Percentiles rank a stretch among this genome's conserved stretches.
phyloP scores from a whole-genome alignment of 1,139 yeast genomes.

The Pneumocystis jirovecii region DNA sequence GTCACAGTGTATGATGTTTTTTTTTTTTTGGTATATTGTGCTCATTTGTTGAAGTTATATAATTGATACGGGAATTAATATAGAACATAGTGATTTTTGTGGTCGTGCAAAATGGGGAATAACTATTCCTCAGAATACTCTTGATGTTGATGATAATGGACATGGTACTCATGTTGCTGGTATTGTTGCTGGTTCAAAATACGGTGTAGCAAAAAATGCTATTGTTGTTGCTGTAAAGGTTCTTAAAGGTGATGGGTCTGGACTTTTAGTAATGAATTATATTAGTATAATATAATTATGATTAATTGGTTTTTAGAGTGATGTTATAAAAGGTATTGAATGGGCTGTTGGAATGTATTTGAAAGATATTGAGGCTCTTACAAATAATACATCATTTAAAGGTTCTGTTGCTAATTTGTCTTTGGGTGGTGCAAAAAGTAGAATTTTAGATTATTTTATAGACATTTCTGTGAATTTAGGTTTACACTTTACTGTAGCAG shows the following conservation, averaged over 20 bases:
- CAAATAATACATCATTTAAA: slow-evolving; percentile 26
- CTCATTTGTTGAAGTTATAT: slow-evolving; percentile 28
- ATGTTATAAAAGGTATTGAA: slow-evolving; percentile 36
- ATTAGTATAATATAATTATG: neutral
- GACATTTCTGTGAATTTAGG: slow-evolving; percentile 47
- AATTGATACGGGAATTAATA: slow-evolving; percentile 83
- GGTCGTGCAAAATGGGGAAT: slow-evolving; percentile 94
- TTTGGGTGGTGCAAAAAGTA: slow-evolving; percentile 45
- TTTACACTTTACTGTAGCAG: slow-evolving; percentile 49
- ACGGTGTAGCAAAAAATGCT: slow-evolving; percentile 53
- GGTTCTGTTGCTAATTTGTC: slow-evolving; percentile 48
- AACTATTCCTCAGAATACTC: slow-evolving; percentile 72
- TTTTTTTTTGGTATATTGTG: neutral
- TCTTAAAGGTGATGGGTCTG: slow-evolving; percentile 35
- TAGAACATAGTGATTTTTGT: slow-evolving; percentile 65
- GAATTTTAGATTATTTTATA: slow-evolving; percentile 38
- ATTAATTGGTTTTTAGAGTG: slow-evolving; percentile 19
- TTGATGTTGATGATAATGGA: slow-evolving; percentile 80
- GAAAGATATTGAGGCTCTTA: slow-evolving; percentile 23
- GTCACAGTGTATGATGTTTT: slow-evolving; percentile 59
- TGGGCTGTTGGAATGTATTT: slow-evolving; percentile 29
- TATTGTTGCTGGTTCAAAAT: slow-evolving; percentile 42
- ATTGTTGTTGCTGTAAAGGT: slow-evolving; percentile 45
- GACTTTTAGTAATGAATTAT: slow-evolving; percentile 23
- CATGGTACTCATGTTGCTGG: slow-evolving; percentile 60